Conservation (phyloP, 2,329 filamentous ascomycete genomes). For the Zymoseptoria ardabiliae region DNA sequence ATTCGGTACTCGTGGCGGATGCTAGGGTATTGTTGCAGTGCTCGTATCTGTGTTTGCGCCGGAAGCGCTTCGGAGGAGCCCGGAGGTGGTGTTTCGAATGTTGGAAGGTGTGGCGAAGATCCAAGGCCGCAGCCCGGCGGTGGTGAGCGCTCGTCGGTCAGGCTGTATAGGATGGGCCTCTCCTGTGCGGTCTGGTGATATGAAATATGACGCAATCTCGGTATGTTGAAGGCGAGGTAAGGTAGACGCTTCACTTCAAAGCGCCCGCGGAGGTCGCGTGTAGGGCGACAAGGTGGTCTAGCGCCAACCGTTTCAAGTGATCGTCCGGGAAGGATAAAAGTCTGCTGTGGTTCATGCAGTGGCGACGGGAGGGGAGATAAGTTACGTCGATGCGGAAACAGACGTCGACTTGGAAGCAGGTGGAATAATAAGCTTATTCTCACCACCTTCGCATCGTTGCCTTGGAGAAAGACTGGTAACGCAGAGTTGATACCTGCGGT, state of each 20-base stretch:
- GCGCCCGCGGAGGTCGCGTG: background rate
- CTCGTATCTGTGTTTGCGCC: background rate
- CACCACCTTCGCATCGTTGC: background rate
- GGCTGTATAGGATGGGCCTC: background rate
- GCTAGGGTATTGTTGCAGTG: background rate
- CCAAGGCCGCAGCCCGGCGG: background rate
- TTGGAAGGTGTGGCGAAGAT: background rate
- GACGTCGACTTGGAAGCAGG: background rate
- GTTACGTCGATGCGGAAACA: background rate
- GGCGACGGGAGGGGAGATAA: too few relatives aligned
- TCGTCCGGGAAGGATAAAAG: background rate
- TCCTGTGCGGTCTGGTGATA: background rate
- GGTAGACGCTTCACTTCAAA: background rate
- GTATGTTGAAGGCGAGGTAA: background rate
- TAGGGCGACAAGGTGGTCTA: background rate
- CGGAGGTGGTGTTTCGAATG: background rate
- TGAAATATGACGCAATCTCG: slow-evolving; percentile 1
- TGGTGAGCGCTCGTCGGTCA: background rate
- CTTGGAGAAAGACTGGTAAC: background rate
- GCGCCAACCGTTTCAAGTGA: background rate
- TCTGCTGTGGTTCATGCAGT: background rate
- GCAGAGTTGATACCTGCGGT: background rate
- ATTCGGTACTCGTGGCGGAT: background rate
- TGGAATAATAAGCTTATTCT: background rate
- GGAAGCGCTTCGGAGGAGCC: background rate